Evolutionary conservation across 1,284 basidiomycete species (phyloP), one percentile per base, ranked within the genome.

Genomic region (Cutaneotrichosporon mucoides): DNA sequence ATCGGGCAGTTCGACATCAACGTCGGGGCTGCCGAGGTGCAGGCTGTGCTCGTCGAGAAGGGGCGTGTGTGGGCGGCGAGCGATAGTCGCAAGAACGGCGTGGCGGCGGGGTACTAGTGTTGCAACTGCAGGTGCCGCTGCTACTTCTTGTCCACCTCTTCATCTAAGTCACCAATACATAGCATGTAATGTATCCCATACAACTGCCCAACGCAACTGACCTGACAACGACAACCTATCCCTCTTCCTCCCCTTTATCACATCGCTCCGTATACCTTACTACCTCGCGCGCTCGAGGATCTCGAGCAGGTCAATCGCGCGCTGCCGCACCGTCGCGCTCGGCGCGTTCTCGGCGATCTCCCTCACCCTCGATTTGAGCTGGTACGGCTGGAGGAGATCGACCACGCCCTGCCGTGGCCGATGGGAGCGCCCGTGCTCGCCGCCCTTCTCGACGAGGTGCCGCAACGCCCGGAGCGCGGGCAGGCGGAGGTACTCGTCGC

Each of bases 31-130:
- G 54, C 66, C 35, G 75, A 76, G 55, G 68, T 94, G 7, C 89
- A 95, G 76, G 85, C 82, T 0, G 86, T 94, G 6, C 66, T 85
- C 48, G 70, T 74, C 47, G 80, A 84, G 58, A 55, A 70, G 38
- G 83, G 82, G 11, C 10, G 45, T 7, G 81, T 73, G 33, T 66
- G 57, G 61, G 67, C 66, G n/a, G 64, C 64, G 24, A 72, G 69
- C 54, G 76, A 78, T 56, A 73, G 71, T 15, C 60, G 75, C 52
- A 78, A 76, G 66, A 76, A 75, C 52, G 76, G 77, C 15, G 49
- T 77, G 13, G 73, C 77, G 5, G 72, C 73, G n/a, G 75, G 67
- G 11, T 77, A 77, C 61, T 79, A 67, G 56, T 24, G 24, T 59
- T 24, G 24, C 41, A 4, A 24, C 24, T 24, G 24, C 24, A 24